phyloP scores from a whole-genome alignment of 768 basidiomycete genomes.

The Boletus rex-veris region DNA sequence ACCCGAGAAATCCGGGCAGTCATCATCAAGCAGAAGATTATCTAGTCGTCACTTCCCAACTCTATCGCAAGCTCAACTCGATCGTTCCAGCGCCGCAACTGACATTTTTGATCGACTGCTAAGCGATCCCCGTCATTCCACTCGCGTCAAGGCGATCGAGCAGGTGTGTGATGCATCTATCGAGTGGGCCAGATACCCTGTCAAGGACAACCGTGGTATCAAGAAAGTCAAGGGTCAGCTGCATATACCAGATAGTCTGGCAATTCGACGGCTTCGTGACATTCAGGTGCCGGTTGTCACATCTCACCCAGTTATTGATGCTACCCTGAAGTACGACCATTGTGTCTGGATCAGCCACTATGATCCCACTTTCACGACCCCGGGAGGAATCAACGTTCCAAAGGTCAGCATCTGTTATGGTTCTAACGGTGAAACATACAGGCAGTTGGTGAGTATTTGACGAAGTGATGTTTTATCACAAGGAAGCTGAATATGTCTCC shows the following conservation, averaged over 20 bases:
- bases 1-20: constrained; percentile 31
- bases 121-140: constrained; percentile 35
- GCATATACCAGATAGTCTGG: constrained; percentile 43
- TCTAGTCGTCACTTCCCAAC: constrained; percentile 43
- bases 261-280: constrained; percentile 48
- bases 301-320: constrained; percentile 62
- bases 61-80: constrained; percentile 41
- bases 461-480: background rate
- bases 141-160: constrained; percentile 53
- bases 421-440: constrained; percentile 59
- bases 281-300: constrained; percentile 86
- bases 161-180: constrained; percentile 61
- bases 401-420: constrained; percentile 77
- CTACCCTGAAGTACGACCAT: constrained; percentile 60
- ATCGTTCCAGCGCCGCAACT: constrained; percentile 62
- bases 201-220: constrained; percentile 36
- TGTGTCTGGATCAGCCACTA: constrained; percentile 71
- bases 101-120: constrained; percentile 56
- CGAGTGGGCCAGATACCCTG: constrained; percentile 66
- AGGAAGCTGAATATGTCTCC: constrained; percentile 2
- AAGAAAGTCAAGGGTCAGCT: constrained; percentile 26
- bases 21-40: constrained; percentile 36
- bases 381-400: constrained; percentile 80
- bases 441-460: constrained; percentile 64
- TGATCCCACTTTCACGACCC: constrained; percentile 50